phyloP scores from a whole-genome alignment of 2,329 filamentous ascomycete species.

The Endothia cerciana region DNA sequence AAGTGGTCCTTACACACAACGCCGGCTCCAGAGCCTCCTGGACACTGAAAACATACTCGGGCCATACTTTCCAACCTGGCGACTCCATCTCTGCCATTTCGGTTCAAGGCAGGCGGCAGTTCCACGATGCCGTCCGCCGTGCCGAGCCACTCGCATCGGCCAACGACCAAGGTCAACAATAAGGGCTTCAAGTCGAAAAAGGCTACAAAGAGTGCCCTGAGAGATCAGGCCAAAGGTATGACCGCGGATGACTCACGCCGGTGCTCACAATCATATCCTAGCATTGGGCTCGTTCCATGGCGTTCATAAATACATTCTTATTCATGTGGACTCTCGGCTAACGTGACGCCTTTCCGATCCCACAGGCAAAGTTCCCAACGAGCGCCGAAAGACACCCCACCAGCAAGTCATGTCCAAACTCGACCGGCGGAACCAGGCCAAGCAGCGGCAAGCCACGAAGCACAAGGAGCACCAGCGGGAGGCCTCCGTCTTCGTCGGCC shows the following conservation, averaged over 20 bases:
- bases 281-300: not conserved
- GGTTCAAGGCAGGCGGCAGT: conserved; percentile 79
- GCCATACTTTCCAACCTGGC: conserved; percentile 55
- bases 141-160: conserved; percentile 81
- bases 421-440: conserved; percentile 91
- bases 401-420: conserved; percentile 98
- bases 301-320: not conserved
- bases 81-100: conserved; percentile 68
- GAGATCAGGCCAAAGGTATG: conserved; percentile 82
- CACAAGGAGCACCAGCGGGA: conserved; percentile 81
- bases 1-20: not conserved
- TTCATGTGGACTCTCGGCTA: not conserved
- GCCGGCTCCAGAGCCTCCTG: not conserved
- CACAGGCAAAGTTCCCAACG: conserved; percentile 75
- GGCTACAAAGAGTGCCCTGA: conserved; percentile 83
- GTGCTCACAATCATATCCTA: not conserved
- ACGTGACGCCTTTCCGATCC: conserved; percentile 1
- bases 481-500: conserved; percentile 80
- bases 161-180: conserved; percentile 85
- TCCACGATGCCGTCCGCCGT: conserved; percentile 75
- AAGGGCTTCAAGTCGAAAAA: conserved; percentile 94
- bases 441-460: conserved; percentile 84
- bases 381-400: conserved; percentile 85
- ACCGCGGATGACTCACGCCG: conserved; percentile 17
- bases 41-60: not conserved